These are phyloP conservation scores for Microcyclosporella mali DNA, from an alignment of 2,329 filamentous ascomycete genomes.

Conservation along the genomic window DNA sequence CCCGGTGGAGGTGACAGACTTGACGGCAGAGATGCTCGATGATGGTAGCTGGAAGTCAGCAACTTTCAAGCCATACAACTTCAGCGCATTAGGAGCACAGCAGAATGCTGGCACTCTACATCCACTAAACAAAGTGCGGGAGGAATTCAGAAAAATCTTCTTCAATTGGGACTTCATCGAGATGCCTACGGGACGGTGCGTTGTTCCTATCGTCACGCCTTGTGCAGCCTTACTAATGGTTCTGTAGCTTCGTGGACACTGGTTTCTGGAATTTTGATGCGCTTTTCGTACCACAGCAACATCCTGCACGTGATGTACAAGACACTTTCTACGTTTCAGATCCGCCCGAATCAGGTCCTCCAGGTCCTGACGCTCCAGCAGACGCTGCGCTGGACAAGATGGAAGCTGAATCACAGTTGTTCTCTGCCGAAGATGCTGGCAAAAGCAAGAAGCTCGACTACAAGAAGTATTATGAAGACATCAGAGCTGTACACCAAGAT, in stretches of 20 bases:
- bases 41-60: conserved; percentile 88
- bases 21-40: conserved; percentile 87
- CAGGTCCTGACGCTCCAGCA: conserved; percentile 50
- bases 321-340: conserved; percentile 99
- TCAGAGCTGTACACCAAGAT: conserved; percentile 77
- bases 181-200: conserved; percentile 80
- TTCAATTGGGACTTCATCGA: conserved; percentile 98
- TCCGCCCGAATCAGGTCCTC: conserved; percentile 65
- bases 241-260: conserved; percentile 73
- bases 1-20: conserved; percentile 85
- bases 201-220: not conserved
- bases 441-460: conserved; percentile 53
- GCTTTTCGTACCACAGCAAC: conserved; percentile 94
- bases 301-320: conserved; percentile 93
- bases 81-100: conserved; percentile 61
- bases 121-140: conserved; percentile 81
- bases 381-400: conserved; percentile 45
- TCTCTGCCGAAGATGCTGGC: conserved; percentile 48
- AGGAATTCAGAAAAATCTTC: conserved; percentile 96
- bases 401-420: conserved; percentile 44
- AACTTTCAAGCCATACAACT: conserved; percentile 79
- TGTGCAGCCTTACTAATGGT: conserved; percentile 39
- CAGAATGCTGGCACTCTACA: conserved; percentile 47
- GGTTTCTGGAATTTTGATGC: conserved; percentile 99
- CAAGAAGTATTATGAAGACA: conserved; percentile 79